Percentiles rank a stretch among this genome's conserved stretches.
Evolutionary conservation across 176 grass and related monocot species (phyloP).

Genomic region (Zoysia japonica): DNA sequence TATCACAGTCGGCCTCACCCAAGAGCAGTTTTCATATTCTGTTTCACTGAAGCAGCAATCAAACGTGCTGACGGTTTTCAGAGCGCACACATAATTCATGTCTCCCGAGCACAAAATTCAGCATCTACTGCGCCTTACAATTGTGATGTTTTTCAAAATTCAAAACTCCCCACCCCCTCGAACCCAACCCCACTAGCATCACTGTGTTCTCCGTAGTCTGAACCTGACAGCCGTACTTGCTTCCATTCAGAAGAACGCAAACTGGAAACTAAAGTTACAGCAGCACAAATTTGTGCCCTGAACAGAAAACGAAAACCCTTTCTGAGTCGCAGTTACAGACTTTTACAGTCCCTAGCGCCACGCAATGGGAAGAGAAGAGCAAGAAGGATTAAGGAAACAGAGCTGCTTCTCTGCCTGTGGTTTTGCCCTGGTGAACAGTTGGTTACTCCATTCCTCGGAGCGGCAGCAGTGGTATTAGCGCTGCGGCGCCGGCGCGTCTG

Average conservation of each 20-base stretch:
- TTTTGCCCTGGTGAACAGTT: not conserved
- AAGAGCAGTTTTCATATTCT: not conserved
- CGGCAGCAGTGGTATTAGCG: too few relatives aligned
- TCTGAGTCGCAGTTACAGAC: not conserved
- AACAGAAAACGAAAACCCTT: conserved; percentile 9
- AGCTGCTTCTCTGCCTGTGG: not conserved
- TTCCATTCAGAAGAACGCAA: conserved; percentile 17
- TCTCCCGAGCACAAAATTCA: not conserved
- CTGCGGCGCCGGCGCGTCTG: too few relatives aligned
- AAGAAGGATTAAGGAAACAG: conserved; percentile 1
- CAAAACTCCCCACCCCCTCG: conserved; percentile 6
- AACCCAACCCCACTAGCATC: not conserved
- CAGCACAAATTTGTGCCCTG: not conserved
- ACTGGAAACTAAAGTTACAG: not conserved
- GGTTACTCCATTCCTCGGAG: not conserved
- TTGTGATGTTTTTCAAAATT: conserved; percentile 11
- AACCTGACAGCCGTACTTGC: conserved; percentile 42
- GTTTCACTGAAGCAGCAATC: too few relatives aligned
- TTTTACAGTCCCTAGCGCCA: too few relatives aligned
- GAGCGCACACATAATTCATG: not conserved
- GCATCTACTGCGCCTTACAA: not conserved
- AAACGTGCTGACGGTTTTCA: not conserved
- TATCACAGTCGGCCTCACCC: not conserved
- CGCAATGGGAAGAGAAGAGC: conserved; percentile 11
- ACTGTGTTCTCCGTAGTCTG: conserved; percentile 26